Evolutionary conservation across 306 rosid species (phyloP), one percentile per base, ranked within the genome.

Genomic region (Rosa chinensis): DNA sequence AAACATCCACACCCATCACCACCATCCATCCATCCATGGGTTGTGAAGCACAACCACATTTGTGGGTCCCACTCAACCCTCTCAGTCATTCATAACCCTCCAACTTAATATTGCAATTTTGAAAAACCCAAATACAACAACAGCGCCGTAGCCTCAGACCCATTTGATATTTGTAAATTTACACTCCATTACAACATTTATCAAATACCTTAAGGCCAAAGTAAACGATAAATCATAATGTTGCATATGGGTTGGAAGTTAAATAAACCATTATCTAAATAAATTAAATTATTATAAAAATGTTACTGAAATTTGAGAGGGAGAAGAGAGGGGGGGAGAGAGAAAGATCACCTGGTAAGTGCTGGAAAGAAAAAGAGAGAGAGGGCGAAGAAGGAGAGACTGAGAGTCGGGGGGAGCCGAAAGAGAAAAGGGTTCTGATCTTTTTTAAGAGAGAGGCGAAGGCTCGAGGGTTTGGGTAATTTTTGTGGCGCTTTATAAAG

Each of bases 341-440:
- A 12, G 39, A 74, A 47, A 74, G 21, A 43, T 74, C 43, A 74
- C 78, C 70, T 74, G 23, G 23, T 13, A 23, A 58, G 69, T 56
- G 52, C 66, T 3, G n/a, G 52, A 53, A 6, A 39, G 77, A 74
- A 35, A 55, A 21, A 6, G 48, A 11, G 35, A 52, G 49, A 37
- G 76, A 23, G 47, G 1, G 48, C 45, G 44, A 63, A 32, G 69
- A 32, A 13, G 43, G 16, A 5, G 48, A 9, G 72, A 8, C 7
- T 39, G 48, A 37, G 72, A 18, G 49, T 67, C 20, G 23, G 72
- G 74, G 12, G 48, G 32, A 23, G 78, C 55, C 53, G 55, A 58
- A 48, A 14, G 53, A 14, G 69, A 40, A 28, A 55, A 55, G 40
- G 39, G 68, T 37, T 10, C 11, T 10, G 50, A 17, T 39, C 18